phyloP scores from a whole-genome alignment of 495 filamentous ascomycete genomes.

The Trichocladium antarcticum region DNA sequence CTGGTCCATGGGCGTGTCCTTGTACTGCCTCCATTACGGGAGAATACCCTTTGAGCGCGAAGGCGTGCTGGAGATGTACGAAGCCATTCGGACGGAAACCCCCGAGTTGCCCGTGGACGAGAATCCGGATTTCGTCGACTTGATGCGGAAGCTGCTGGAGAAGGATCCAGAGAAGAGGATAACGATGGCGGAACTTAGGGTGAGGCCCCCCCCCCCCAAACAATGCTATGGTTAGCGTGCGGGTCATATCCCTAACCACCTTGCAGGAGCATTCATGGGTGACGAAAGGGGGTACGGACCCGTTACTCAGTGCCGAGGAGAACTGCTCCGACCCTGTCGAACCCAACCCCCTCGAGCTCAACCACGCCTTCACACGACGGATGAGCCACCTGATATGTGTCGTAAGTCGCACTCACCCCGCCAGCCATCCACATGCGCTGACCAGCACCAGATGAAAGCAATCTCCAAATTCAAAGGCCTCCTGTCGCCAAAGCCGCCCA shows the following conservation, averaged over 20 bases:
- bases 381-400: slow-evolving; percentile 75
- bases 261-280: slow-evolving; percentile 86
- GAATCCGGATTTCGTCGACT: slow-evolving; percentile 51
- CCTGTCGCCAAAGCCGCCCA: slow-evolving; percentile 5
- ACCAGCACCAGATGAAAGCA: slow-evolving; percentile 64
- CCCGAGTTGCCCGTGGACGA: slow-evolving; percentile 42
- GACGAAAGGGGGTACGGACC: slow-evolving; percentile 69
- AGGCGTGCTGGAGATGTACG: slow-evolving; percentile 75
- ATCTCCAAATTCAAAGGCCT: slow-evolving; percentile 70
- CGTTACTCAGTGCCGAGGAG: slow-evolving; percentile 68
- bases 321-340: slow-evolving; percentile 75
- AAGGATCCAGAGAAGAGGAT: slow-evolving; percentile 73
- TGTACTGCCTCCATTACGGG: slow-evolving; percentile 89
- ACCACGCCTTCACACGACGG: slow-evolving; percentile 79
- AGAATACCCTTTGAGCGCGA: slow-evolving; percentile 69
- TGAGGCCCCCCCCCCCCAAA: slow-evolving; percentile 31
- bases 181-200: slow-evolving; percentile 67
- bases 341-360: slow-evolving; percentile 81
- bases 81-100: slow-evolving; percentile 65
- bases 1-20: slow-evolving; percentile 95
- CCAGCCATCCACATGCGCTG: background rate
- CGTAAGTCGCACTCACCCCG: slow-evolving; percentile 41
- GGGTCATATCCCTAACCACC: background rate
- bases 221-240: background rate
- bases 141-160: slow-evolving; percentile 57